Evolutionary conservation across 129 eudicot genomes (phyloP).

Genomic region (Smallanthus sonchifolius): DNA sequence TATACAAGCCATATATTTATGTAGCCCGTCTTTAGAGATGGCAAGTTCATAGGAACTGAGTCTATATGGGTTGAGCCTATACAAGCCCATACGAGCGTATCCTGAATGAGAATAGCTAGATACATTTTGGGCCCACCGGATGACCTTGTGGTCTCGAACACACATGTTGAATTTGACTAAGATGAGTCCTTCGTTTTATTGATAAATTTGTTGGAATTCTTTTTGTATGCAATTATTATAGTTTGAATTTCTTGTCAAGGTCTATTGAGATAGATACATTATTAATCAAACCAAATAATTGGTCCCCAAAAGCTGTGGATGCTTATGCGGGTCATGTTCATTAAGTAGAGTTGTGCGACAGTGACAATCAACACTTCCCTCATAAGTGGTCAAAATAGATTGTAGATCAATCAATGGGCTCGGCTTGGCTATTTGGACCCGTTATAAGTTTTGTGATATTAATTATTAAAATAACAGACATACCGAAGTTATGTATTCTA

Average conservation of each 20-base stretch:
- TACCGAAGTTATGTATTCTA: not conserved
- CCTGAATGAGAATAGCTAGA: not conserved
- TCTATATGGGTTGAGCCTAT: not conserved
- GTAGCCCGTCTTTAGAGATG: not conserved
- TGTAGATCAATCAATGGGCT: conserved; percentile 3
- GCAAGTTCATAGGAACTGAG: not conserved
- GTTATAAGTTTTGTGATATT: not conserved
- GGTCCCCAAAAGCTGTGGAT: conserved; percentile 13
- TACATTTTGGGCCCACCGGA: not conserved
- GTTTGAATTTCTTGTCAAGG: not conserved
- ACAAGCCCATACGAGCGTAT: not conserved
- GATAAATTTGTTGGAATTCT: not conserved
- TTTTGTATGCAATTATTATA: not conserved
- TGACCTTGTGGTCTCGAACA: not conserved
- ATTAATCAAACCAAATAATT: not conserved
- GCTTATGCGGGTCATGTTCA: conserved; percentile 14
- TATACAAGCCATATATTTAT: not conserved
- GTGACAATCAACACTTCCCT: not conserved
- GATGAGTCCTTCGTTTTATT: not conserved
- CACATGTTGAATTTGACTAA: not conserved
- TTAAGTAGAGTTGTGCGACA: not conserved
- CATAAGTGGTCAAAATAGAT: not conserved
- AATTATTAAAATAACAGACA: not conserved
- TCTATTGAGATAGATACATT: conserved; percentile 2
- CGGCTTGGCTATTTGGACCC: not conserved